Conservation (phyloP, 1,139 yeast species). For the Candida sp. region DNA sequence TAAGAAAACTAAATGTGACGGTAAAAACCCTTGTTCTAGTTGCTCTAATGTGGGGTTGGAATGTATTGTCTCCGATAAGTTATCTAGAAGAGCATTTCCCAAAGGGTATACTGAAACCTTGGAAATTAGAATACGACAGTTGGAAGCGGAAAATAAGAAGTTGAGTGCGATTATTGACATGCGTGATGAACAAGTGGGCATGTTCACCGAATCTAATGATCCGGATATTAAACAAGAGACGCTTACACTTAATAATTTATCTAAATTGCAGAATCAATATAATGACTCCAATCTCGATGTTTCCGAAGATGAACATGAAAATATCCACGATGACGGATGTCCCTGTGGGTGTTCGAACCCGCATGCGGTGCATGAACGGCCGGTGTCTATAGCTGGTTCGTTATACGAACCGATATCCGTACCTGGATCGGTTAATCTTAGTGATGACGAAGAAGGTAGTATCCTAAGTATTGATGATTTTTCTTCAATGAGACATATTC, state of each 20-base stretch:
- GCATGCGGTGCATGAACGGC: slow-evolving; percentile 56
- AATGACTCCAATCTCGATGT: neutral
- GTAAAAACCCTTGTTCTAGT: slow-evolving; percentile 51
- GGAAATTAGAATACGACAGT: slow-evolving; percentile 43
- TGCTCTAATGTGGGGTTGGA: slow-evolving; percentile 43
- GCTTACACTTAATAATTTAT: slow-evolving; percentile 16
- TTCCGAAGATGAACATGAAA: neutral
- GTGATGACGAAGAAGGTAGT: slow-evolving; percentile 41
- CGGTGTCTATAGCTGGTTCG: slow-evolving; percentile 62
- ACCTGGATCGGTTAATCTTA: slow-evolving; percentile 38
- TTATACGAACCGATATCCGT: slow-evolving; percentile 32
- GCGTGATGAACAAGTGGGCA: slow-evolving; percentile 56
- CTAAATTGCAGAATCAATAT: slow-evolving; percentile 11
- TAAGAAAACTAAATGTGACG: slow-evolving; percentile 73
- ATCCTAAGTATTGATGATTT: slow-evolving; percentile 29
- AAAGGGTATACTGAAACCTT: slow-evolving; percentile 48
- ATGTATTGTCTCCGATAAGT: slow-evolving; percentile 44
- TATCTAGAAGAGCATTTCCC: slow-evolving; percentile 45
- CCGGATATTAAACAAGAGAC: neutral
- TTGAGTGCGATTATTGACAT: slow-evolving; percentile 51
- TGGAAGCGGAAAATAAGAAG: slow-evolving; percentile 42
- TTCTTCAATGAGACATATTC: slow-evolving; percentile 12
- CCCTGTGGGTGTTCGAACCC: slow-evolving; percentile 56
- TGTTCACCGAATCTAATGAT: slow-evolving; percentile 7
- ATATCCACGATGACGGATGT: slow-evolving; percentile 45